These are phyloP conservation scores for Leccinum subtestaceum DNA, from an alignment of 768 basidiomycete genomes.

Conservation along the genomic window DNA sequence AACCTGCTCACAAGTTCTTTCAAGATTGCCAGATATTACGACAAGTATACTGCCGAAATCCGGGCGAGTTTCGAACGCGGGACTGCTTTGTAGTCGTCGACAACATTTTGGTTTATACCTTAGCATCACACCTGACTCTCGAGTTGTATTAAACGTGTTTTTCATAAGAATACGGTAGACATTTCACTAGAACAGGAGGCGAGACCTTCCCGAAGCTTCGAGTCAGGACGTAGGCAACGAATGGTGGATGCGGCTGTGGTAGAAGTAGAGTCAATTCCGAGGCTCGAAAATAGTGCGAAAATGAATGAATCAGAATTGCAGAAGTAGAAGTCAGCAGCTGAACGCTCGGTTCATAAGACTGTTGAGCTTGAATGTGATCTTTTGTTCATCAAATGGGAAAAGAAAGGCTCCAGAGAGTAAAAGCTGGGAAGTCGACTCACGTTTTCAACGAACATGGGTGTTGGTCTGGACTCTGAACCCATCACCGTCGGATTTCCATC, in stretches of 20 bases:
- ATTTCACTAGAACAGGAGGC: background rate
- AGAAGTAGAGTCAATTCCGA: background rate
- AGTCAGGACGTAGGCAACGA: background rate
- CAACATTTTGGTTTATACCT: constrained; percentile 10
- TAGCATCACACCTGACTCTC: constrained; percentile 5
- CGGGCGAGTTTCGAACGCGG: constrained; percentile 97
- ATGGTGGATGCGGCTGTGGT: background rate
- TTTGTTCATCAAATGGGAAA: constrained; percentile 35
- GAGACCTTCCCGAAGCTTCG: background rate
- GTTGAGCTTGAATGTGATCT: constrained; percentile 49
- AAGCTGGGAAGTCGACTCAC: background rate
- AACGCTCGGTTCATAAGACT: constrained; percentile 41
- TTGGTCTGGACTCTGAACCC: background rate
- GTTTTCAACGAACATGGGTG: background rate
- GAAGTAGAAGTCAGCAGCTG: constrained; percentile 41
- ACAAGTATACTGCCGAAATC: constrained; percentile 96
- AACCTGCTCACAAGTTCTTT: background rate
- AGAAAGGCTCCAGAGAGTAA: background rate
- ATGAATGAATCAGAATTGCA: constrained; percentile 41
- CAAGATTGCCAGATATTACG: constrained; percentile 91
- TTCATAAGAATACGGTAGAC: constrained; percentile 4
- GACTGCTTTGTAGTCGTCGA: constrained; percentile 65
- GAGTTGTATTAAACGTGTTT: constrained; percentile 7
- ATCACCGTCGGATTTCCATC: background rate
- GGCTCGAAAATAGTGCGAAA: background rate